Evolutionary conservation across 768 basidiomycete genomes (phyloP), one percentile per base, ranked within the genome.

Genomic region (Polyporus arcularius): DNA sequence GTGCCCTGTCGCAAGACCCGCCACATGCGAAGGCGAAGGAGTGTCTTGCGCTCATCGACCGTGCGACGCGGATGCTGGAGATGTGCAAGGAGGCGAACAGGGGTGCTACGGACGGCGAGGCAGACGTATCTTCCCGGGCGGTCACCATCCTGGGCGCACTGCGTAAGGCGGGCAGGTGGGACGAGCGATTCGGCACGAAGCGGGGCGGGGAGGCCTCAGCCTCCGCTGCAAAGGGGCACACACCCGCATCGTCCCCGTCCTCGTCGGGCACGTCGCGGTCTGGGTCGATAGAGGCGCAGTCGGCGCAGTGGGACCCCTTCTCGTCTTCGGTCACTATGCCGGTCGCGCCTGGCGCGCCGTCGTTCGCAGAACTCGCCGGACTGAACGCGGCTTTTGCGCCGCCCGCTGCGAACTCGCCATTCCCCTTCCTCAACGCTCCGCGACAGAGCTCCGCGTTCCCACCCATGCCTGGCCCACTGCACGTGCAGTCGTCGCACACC

Each of bases 41-140:
- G 55, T 75, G 77, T 43, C 76, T 77, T 28, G 64, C 62, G 41
- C 69, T 78, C 28, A 69, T 80, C 53, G 74, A 79, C 41, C 69
- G 74, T 38, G 77, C 79, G 30, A 65, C 78, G 66, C 57, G 54
- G 38, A 73, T 78, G 31, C 74, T 82, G n/a, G 61, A 61, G 14
- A 55, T 49, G 50, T 59, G 63, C 58, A 54, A 54, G 18, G 58
- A 52, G 12, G 38, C 56, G n/a, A 56, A 38, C 9, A 16, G 18
- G 3, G 75, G 75, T n/a, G 67, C 68, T 31, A 57, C 62, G 32
- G 73, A 77, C 42, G 77, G 70, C 28, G 61, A 63, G 53, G 77
- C 73, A 18, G 75, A 78, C 57, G 76, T 76, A 31, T 77, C 78
- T 12, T 65, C 64, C 8, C 72, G 79, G 63, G 80, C 76, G 26